Evolutionary conservation across 352 stramenopile genomes (phyloP), one percentile per base, ranked within the genome.

Genomic region (Globisporangium acanthophoron): DNA sequence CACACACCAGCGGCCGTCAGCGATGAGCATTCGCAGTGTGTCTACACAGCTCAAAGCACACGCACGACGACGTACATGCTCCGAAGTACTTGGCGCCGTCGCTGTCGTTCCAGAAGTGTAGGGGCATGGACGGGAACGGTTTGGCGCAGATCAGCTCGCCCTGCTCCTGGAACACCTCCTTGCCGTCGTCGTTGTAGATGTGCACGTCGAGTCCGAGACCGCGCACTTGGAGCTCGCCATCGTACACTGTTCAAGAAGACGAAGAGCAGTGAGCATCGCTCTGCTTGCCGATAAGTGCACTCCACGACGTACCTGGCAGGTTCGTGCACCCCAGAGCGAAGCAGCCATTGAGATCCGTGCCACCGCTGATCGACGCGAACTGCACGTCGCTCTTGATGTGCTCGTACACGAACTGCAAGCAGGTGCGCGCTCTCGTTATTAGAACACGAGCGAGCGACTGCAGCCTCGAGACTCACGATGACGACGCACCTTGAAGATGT

Each of bases 121-220:
- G 64, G 43, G 86, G 86, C 82, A 92, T 92, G 9, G 82, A 93
- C 40, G 86, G 84, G 64, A 96, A 96, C 20, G 86, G 84, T 63
- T 87, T 84, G 60, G 73, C 70, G 55, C 79, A 90, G 18, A 88
- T 74, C 20, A 90, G 62, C 43, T 90, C 82, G 29, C 78, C 80
- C 60, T 91, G 71, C 35, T 73, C 59, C 58, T 78, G 45, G 52
- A 64, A 27, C 5, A 89, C 55, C 43, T 81, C 56, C 27, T 86
- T 71, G 29, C 67, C 75, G 39, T 87, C 64, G 61, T 92, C 78
- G 54, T 81, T 67, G 52, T 77, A 91, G 46, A 92, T 90, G 56
- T 67, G 73, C 0, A 95, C 83, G 53, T 95, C 81, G 24, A 95
- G 69, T 16, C 86, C 86, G 29, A 95, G 73, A 20, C 82, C 84